These are phyloP conservation scores for Salvia hispanica DNA, from an alignment of 257 asterid genomes.

Conservation along the genomic window DNA sequence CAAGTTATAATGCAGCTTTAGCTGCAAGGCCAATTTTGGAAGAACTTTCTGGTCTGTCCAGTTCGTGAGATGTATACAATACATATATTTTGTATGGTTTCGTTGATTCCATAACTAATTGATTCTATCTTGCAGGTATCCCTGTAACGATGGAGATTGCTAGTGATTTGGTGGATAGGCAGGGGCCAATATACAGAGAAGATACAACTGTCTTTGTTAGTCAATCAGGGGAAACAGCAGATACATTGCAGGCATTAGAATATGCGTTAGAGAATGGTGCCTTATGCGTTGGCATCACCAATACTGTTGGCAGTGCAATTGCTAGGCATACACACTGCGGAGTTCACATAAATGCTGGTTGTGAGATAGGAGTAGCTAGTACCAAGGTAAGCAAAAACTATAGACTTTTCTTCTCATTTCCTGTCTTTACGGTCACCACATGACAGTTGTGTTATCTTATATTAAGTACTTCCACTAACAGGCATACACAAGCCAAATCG, in stretches of 20 bases:
- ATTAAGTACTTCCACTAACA: constrained; percentile 39
- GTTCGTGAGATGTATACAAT: not conserved
- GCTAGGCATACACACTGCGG: constrained; percentile 98
- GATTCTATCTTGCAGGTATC: constrained; percentile 54
- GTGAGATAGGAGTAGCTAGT: constrained; percentile 98
- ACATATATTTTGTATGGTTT: not conserved
- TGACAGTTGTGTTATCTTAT: constrained; percentile 24
- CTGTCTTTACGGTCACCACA: not conserved
- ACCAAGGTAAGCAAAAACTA: constrained; percentile 62
- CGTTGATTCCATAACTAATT: constrained; percentile 17
- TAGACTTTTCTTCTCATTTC: constrained; percentile 12
- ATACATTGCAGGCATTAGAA: constrained; percentile 86
- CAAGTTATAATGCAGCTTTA: constrained; percentile 96
- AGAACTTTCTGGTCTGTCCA: constrained; percentile 86
- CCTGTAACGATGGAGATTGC: constrained; percentile 98
- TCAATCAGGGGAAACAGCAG: constrained; percentile 99
- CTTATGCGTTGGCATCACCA: constrained; percentile 94
- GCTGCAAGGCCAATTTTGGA: constrained; percentile 92
- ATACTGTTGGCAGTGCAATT: constrained; percentile 97
- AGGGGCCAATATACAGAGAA: constrained; percentile 95
- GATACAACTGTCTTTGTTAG: constrained; percentile 94
- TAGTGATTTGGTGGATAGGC: constrained; percentile 95
- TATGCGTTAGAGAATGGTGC: constrained; percentile 96
- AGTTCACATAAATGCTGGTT: constrained; percentile 96
- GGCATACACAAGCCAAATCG: constrained; percentile 99